Conservation (phyloP, 306 rosid genomes). For the Trifolium subterraneum region DNA sequence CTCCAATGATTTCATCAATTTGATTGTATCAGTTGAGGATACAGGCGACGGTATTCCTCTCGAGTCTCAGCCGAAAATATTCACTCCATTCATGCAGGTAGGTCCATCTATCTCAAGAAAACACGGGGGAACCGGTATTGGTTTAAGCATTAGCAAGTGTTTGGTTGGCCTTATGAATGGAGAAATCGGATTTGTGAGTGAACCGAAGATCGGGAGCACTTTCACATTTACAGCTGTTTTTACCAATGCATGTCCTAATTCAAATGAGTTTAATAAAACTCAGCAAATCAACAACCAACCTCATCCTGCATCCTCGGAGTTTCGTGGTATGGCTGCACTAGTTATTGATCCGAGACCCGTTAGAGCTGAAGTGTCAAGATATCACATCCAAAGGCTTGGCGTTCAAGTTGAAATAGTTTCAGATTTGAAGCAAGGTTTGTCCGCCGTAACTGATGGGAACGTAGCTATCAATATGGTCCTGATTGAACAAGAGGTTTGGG, state of each 20-base stretch:
- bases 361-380: constrained; percentile 80
- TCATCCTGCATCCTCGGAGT: constrained; percentile 62
- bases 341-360: constrained; percentile 79
- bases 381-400: constrained; percentile 90
- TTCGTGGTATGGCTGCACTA: constrained; percentile 77
- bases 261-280: constrained; percentile 54
- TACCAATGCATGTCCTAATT: constrained; percentile 52
- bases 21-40: constrained; percentile 95
- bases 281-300: constrained; percentile 67
- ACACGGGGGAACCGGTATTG: constrained; percentile 98
- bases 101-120: constrained; percentile 87
- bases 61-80: constrained; percentile 73
- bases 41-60: constrained; percentile 94
- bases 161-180: constrained; percentile 96
- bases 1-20: constrained; percentile 61
- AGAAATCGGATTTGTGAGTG: constrained; percentile 88
- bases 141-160: constrained; percentile 96
- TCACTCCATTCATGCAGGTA: constrained; percentile 98
- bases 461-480: constrained; percentile 59
- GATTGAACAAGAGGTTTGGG: constrained; percentile 89
- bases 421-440: constrained; percentile 68
- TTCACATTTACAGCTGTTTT: constrained; percentile 91
- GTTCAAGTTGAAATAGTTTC: constrained; percentile 70
- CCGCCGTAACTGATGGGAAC: constrained; percentile 52
- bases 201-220: constrained; percentile 85